Percentiles rank a stretch among this genome's conserved stretches.
phyloP scores from a whole-genome alignment of 108 stramenopile species.

The Heterococcus sp. region DNA sequence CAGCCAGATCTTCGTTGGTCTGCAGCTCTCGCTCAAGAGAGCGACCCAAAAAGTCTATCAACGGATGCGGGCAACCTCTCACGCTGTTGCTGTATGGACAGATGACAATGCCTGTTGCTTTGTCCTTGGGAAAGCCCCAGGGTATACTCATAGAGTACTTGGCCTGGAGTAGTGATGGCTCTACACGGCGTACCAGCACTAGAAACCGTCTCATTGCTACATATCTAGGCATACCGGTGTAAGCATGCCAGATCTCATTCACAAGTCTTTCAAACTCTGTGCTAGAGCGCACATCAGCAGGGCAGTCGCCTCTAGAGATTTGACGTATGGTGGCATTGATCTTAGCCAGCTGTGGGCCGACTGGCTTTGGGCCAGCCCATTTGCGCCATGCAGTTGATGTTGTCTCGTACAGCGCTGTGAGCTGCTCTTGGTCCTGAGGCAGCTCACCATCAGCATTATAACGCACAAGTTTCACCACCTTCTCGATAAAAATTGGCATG shows the following conservation, averaged over 20 bases:
- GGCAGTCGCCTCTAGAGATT: conserved; percentile 10
- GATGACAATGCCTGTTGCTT: conserved; percentile 12
- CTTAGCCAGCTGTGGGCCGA: conserved; percentile 7
- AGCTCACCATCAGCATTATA: not conserved
- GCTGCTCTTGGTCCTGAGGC: not conserved
- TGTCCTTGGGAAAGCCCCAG: conserved; percentile 20
- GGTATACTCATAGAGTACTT: conserved; percentile 17
- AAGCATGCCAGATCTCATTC: conserved; percentile 10
- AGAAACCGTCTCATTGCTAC: conserved; percentile 32
- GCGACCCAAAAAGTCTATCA: conserved; percentile 23
- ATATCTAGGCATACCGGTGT: conserved; percentile 8
- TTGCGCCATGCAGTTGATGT: not conserved
- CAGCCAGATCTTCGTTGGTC: conserved; percentile 4
- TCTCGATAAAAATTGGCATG: not conserved
- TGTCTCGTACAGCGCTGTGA: not conserved
- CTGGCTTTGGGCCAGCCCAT: not conserved
- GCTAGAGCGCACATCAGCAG: not conserved
- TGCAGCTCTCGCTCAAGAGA: conserved; percentile 17
- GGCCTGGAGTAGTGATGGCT: conserved; percentile 18
- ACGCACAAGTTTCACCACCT: not conserved
- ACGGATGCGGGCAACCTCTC: conserved; percentile 22
- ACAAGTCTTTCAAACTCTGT: conserved; percentile 19
- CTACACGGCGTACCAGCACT: conserved; percentile 7
- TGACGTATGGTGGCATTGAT: conserved; percentile 34
- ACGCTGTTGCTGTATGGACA: conserved; percentile 32